These are phyloP conservation scores for Kwoniella sp. DNA, from an alignment of 768 basidiomycete genomes.

Conservation along the genomic window DNA sequence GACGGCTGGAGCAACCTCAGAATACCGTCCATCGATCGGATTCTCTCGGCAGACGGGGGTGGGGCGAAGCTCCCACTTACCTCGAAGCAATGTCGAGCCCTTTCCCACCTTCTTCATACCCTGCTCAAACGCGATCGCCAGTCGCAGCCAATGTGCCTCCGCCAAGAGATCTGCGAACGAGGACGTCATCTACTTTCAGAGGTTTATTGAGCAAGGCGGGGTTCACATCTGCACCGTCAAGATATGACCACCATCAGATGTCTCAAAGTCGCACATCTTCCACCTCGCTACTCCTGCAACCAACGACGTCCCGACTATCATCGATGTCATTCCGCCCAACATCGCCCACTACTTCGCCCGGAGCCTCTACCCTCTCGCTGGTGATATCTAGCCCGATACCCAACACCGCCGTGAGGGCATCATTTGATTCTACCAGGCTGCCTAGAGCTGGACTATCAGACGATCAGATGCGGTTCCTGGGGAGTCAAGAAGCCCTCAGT, in stretches of 20 bases:
- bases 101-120: slow-evolving; percentile 10
- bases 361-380: slow-evolving; percentile 38
- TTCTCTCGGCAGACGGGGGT: slow-evolving; percentile 28
- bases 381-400: slow-evolving; percentile 44
- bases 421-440: slow-evolving; percentile 30
- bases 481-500: slow-evolving; percentile 30
- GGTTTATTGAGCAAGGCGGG: slow-evolving; percentile 36
- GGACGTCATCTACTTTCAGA: slow-evolving; percentile 40
- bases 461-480: slow-evolving; percentile 42
- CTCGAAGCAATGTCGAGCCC: slow-evolving; percentile 46
- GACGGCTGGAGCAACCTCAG: background rate
- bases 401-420: slow-evolving; percentile 38
- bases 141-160: slow-evolving; percentile 18
- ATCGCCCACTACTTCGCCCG: slow-evolving; percentile 30
- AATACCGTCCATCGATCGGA: slow-evolving; percentile 2
- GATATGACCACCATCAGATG: slow-evolving; percentile 5
- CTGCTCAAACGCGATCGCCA: background rate
- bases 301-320: slow-evolving; percentile 34
- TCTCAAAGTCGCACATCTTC: slow-evolving; percentile 6
- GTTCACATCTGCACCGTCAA: slow-evolving; percentile 3
- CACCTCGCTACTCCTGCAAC: slow-evolving; percentile 41
- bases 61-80: slow-evolving; percentile 49
- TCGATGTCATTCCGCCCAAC: slow-evolving; percentile 3
- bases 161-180: slow-evolving; percentile 20
- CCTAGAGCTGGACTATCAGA: slow-evolving; percentile 41